Evolutionary conservation across 208 protist species (phyloP).

Genomic region (Kentomonas sorsogonicus): DNA sequence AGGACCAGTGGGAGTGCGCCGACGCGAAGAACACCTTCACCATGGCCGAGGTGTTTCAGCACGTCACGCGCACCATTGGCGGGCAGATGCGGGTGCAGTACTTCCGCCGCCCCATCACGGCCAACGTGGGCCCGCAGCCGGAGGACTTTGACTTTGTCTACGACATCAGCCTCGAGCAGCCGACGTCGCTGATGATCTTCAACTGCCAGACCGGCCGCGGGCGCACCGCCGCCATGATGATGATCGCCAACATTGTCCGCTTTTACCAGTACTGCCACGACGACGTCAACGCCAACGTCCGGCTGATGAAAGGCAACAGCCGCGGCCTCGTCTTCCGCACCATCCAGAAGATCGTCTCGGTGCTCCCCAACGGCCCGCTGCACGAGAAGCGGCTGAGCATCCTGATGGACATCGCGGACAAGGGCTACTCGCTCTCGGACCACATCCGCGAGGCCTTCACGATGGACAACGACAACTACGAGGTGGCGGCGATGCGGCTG

Average conservation of each 20-base stretch:
- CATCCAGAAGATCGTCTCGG: conserved; percentile 81
- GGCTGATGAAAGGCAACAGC: conserved; percentile 47
- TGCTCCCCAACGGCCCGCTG: conserved; percentile 84
- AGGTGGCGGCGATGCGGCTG: conserved; percentile 79
- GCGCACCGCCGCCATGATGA: conserved; percentile 79
- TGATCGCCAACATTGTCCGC: conserved; percentile 81
- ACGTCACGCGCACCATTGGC: conserved; percentile 17
- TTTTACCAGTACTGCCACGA: conserved; percentile 82
- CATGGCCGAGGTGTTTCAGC: conserved; percentile 53
- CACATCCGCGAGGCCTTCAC: conserved; percentile 79
- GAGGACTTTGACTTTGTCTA: conserved; percentile 86
- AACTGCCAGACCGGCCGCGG: conserved; percentile 85
- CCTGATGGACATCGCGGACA: conserved; percentile 77
- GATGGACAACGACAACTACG: conserved; percentile 28
- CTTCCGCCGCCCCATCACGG: conserved; percentile 77
- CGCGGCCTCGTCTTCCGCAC: conserved; percentile 61
- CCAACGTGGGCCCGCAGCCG: conserved; percentile 67
- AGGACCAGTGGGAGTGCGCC: conserved; percentile 86
- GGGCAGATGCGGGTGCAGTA: conserved; percentile 45
- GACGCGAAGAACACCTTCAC: conserved; percentile 52
- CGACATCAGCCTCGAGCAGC: conserved; percentile 68
- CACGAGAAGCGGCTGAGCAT: conserved; percentile 77
- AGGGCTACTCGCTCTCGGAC: conserved; percentile 81
- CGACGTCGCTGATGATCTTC: conserved; percentile 73
- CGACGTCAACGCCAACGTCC: conserved; percentile 63